A percentile compares a stretch with the other conserved stretches of the same genome.
Conservation (phyloP, 2,329 filamentous ascomycete species). For the Aspergillus persii region DNA sequence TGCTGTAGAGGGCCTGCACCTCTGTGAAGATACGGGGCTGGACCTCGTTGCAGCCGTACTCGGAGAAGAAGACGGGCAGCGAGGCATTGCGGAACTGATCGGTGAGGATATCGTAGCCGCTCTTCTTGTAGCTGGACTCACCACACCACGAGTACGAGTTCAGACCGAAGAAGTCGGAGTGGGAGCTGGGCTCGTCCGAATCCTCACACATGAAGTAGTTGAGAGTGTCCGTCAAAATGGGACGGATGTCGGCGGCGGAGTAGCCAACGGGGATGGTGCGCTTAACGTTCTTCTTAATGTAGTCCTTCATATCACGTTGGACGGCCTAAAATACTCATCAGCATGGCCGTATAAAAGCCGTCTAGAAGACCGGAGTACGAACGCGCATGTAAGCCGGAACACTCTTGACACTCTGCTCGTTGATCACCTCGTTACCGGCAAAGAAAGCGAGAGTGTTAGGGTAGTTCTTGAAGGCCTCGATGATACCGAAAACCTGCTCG, state of each 20-base stretch:
- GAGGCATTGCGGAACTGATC: constrained; percentile 58
- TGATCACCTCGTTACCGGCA: constrained; percentile 67
- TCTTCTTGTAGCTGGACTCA: constrained; percentile 52
- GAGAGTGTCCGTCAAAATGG: constrained; percentile 60
- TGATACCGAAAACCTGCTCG: constrained; percentile 58
- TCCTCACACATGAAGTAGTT: constrained; percentile 60
- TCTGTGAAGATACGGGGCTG: constrained; percentile 59
- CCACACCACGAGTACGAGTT: constrained; percentile 71
- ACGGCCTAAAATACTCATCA: constrained; percentile 46
- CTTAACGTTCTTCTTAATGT: constrained; percentile 58
- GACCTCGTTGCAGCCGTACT: constrained; percentile 64
- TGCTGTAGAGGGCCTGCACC: constrained; percentile 59
- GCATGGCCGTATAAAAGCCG: background rate
- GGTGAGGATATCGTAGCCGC: constrained; percentile 57
- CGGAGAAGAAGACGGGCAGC: constrained; percentile 65
- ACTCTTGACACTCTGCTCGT: constrained; percentile 54
- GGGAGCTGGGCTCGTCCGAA: constrained; percentile 49
- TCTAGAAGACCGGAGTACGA: constrained; percentile 17
- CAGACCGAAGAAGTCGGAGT: constrained; percentile 64
- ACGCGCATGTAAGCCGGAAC: constrained; percentile 60
- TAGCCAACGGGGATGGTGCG: constrained; percentile 66
- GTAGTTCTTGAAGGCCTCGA: constrained; percentile 66
- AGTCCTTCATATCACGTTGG: constrained; percentile 66
- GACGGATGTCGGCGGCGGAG: constrained; percentile 63
- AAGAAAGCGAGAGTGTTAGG: constrained; percentile 67